Base-by-base conservation (phyloP, 805 yeast genomes). In the Cyberlindnera mycetangii region DNA sequence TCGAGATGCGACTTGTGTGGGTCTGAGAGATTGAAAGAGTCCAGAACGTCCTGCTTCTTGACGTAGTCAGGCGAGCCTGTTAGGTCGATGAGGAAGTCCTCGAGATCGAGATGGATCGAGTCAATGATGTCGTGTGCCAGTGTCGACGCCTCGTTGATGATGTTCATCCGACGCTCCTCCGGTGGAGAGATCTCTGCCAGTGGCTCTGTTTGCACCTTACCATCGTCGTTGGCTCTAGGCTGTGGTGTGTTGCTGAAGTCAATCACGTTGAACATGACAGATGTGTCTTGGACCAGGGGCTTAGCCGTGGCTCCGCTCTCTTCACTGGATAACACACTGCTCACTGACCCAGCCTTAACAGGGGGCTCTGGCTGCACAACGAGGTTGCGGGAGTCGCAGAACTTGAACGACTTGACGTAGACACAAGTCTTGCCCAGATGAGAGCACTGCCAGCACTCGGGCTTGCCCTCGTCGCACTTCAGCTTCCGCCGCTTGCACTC, bases 401-500 rank as follows among this genome's bases (percentile, higher is more conserved):
- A 54, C 39, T 53, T 50, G 37, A 54, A 46, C 9, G 45, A 37
- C 33, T 65, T 64, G 32, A 61, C 64, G 45, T 72, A 72, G 3
- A 56, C 50, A 49, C 78, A 72, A 3, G 58, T 55, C 52, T 68
- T 68, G 9, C 62, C 61, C 14, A 69, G 43, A 25, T 62, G 62
- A 1, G 61, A 45, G 42, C 78, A 72, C 38, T 70, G 70, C 64
- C 70, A 60, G 43, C 78, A 72, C 14, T 49, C 51, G 1, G 59
- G 59, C 35, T 55, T 52, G 9, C 50, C 50, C 42, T 54, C 59
- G 34, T 53, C 64, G 35, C 60, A 60, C 48, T 56, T 72, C 43
- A 69, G 56, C 47, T 69, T 71, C 31, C 76, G 57, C 35, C 71
- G 50, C 53, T 72, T 72, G 55, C 78, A 73, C 49, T 70, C 74